Evolutionary conservation across 345 rosid genomes (phyloP), one percentile per base, ranked within the genome.

Genomic region (Rhodamnia argentea): DNA sequence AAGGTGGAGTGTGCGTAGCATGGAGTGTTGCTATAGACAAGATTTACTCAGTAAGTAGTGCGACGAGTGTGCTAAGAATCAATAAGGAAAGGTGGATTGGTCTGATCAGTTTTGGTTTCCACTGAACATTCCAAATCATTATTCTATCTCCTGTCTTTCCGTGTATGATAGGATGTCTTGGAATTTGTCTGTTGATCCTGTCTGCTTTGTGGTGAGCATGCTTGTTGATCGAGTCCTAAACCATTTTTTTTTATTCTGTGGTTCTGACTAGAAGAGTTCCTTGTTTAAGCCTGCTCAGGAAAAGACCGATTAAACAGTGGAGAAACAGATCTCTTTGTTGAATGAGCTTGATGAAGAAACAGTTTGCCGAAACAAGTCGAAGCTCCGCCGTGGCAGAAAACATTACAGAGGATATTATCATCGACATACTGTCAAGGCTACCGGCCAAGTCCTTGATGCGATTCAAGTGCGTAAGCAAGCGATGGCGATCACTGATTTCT

Each of bases 401-500:
- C 22, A 16, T 83, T n/a, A 9, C 2, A 3, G 85, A 86, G 37
- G 88, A 87, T 51, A 40, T 87, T 6, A 10, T 87, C 32, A 23
- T 58, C 6, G 70, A 87, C 10, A 84, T 87, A 13, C 88, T 84
- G 37, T 84, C 82, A 5, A 50, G 86, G 84, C 86, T 87, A 16
- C 86, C 88, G 11, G 84, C 59, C 84, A 87, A 84, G 58, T n/a
- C 86, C 58, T 50, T 87, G 26, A 13, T 51, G 84, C 62, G 75
- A 58, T 87, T 57, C 84, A 87, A 81, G 84, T 78, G 86, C 20
- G 84, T 87, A n/a, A 57, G 88, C 86, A 87, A 84, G 84, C 22
- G 52, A n/a, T 84, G 86, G 88, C 10, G n/a, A 42, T 57, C 83
- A 15, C 40, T 87, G 20, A 84, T 87, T 47, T 87, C 88, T 13